Base-by-base conservation (phyloP, 139 green algal genomes). In the Haematococcus lacustris region DNA sequence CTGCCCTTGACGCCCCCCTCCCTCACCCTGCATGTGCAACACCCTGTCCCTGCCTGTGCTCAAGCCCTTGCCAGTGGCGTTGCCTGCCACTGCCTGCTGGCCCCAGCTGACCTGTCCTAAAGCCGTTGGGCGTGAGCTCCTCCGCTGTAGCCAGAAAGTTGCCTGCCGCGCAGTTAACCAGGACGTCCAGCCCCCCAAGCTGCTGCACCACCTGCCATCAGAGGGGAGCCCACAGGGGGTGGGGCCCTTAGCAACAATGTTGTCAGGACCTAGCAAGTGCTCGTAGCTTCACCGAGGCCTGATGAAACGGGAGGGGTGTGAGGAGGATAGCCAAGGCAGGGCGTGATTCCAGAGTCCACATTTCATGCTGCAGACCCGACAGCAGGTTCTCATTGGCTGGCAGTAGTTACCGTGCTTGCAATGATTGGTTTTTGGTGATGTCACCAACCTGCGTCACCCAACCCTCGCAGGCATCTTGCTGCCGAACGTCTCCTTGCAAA, bases 101-200 rank as follows among this genome's bases (percentile, higher is more conserved):
- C n/a, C n/a, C n/a, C n/a, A n/a, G n/a, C n/a, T n/a, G n/a, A 88
- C 87, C 87, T 79, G 91, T 96, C 6, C 75, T 76, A 78, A 98
- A 98, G n/a, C 90, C 94, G 63, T 97, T 97, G 21, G 80, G 71
- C 1, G 80, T 85, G 2, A 98, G 83, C 63, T 92, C 80, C 76
- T 97, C 90, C 38, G 93, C 91, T 41, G 91, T 79, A 0, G 85
- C 86, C 51, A 94, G 79, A 75, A 95, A 93, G 86, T 94, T 94
- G 34, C 90, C 90, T n/a, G 94, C 94, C 23, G 94, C 94, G 68
- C 90, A 94, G 79, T 98, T 98, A 51, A 98, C 87, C 33, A 98
- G 82, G 66, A 98, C 90, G 86, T 96, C 81, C 1, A 98, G 71
- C 3, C 76, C 30, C 5, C 85, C 87, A 66, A 88, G 90, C 35